Percentiles rank a stretch among this genome's conserved stretches.
These are phyloP conservation scores for Euphorbia schlechtendalii DNA, from an alignment of 441 rosid genomes.

Conservation along the genomic window DNA sequence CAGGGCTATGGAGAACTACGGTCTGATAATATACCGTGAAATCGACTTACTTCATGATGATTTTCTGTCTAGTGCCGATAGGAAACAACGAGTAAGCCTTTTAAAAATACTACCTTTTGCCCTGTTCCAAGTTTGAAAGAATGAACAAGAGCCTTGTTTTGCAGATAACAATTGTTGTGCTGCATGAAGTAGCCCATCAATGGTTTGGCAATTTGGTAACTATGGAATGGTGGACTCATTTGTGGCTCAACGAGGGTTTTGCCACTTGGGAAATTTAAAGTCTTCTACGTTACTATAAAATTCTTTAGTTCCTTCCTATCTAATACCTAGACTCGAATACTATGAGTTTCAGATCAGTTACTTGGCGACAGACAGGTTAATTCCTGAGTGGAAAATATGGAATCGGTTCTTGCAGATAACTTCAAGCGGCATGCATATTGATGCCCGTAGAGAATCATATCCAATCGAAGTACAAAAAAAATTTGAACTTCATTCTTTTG, in stretches of 20 bases:
- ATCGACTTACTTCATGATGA: constrained; percentile 82
- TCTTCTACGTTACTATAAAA: constrained; percentile 8
- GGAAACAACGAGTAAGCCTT: constrained; percentile 71
- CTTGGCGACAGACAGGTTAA: constrained; percentile 76
- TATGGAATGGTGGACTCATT: constrained; percentile 99
- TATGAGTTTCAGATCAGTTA: constrained; percentile 75
- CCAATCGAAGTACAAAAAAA: constrained; percentile 87
- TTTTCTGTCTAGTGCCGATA: constrained; percentile 84
- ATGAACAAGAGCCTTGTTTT: neutral
- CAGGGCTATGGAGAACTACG: constrained; percentile 98
- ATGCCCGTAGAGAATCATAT: constrained; percentile 92
- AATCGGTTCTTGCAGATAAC: constrained; percentile 87
- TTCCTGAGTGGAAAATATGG: constrained; percentile 98
- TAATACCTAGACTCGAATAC: constrained; percentile 7
- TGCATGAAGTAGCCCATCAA: constrained; percentile 92
- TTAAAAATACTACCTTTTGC: neutral
- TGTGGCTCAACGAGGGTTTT: constrained; percentile 98
- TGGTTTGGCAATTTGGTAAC: constrained; percentile 99
- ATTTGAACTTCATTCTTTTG: neutral
- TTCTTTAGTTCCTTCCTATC: neutral
- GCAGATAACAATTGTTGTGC: constrained; percentile 27
- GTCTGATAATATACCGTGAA: constrained; percentile 87
- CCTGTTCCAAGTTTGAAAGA: neutral
- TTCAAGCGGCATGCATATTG: constrained; percentile 72
- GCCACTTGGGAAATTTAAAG: constrained; percentile 76